Evolutionary conservation across 108 stramenopile genomes (phyloP).

Genomic region (Cyclotella atomus): DNA sequence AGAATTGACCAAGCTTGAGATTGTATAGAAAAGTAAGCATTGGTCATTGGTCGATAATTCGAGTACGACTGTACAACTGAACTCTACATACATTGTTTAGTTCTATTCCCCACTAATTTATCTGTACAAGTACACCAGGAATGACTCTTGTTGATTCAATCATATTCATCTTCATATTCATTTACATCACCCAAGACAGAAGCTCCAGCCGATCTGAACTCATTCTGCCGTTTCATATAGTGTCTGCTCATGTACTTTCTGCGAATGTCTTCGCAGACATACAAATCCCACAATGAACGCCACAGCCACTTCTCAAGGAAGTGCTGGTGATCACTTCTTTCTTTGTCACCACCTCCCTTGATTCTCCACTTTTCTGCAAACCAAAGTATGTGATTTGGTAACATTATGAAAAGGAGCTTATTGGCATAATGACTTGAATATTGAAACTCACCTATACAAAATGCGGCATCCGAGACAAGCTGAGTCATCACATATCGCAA

Average conservation of each 20-base stretch:
- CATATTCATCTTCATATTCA: too few relatives aligned
- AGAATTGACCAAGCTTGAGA: too few relatives aligned
- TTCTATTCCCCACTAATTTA: too few relatives aligned
- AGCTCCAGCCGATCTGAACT: background rate
- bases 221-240: background rate
- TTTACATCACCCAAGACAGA: background rate
- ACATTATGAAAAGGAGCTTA: too few relatives aligned
- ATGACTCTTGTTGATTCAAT: too few relatives aligned
- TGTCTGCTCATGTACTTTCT: slow-evolving; percentile 26
- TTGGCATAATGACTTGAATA: too few relatives aligned
- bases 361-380: slow-evolving; percentile 72
- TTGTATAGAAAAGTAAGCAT: too few relatives aligned
- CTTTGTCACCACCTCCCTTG: slow-evolving; percentile 68
- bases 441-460: slow-evolving; percentile 28
- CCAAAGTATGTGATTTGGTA: background rate
- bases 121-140: too few relatives aligned
- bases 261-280: slow-evolving; percentile 35
- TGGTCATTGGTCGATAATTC: too few relatives aligned
- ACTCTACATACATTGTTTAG: too few relatives aligned
- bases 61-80: background rate
- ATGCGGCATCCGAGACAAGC: slow-evolving; percentile 70
- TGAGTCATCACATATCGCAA: slow-evolving; percentile 70
- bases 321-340: slow-evolving; percentile 54
- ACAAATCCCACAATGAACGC: slow-evolving; percentile 61
- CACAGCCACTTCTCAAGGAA: slow-evolving; percentile 67